Percentiles rank a stretch among this genome's conserved stretches.
Evolutionary conservation across 2,329 filamentous ascomycete species (phyloP).

Genomic region (Colletotrichum sp.): DNA sequence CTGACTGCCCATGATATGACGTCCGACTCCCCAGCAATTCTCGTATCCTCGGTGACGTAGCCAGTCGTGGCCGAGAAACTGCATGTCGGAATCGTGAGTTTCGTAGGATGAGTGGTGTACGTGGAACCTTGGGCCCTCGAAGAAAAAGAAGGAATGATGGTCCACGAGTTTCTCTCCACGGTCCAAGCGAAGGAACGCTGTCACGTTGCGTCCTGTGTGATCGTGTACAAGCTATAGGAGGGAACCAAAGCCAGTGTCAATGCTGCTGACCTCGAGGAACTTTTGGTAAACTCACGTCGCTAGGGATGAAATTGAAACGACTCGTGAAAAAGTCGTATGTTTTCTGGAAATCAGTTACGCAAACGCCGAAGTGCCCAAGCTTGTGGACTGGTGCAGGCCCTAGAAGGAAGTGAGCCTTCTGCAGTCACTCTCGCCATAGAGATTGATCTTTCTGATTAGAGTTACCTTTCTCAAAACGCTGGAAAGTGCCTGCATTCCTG

Average conservation of each 20-base stretch:
- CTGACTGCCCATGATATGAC: slow-evolving; percentile 73
- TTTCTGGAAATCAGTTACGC: slow-evolving; percentile 55
- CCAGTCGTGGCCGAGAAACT: slow-evolving; percentile 74
- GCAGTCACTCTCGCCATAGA: not conserved
- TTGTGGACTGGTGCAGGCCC: slow-evolving; percentile 55
- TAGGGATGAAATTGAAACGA: slow-evolving; percentile 57
- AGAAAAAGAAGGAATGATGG: slow-evolving; percentile 58
- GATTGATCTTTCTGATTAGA: not conserved
- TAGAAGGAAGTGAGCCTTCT: slow-evolving; percentile 15
- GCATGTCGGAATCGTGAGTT: slow-evolving; percentile 74
- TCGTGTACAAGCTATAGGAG: slow-evolving; percentile 21
- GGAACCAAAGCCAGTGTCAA: too few species aligned
- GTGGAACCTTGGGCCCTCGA: slow-evolving; percentile 51
- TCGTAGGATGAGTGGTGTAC: slow-evolving; percentile 76
- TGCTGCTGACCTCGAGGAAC: not conserved
- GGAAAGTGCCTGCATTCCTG: slow-evolving; percentile 48
- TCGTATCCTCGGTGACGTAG: slow-evolving; percentile 66
- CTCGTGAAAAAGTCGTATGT: slow-evolving; percentile 52
- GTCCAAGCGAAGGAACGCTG: slow-evolving; percentile 50
- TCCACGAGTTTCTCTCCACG: slow-evolving; percentile 50
- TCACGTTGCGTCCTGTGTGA: slow-evolving; percentile 38
- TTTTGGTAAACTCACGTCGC: slow-evolving; percentile 38
- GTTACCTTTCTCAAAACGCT: slow-evolving; percentile 46
- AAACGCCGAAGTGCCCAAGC: slow-evolving; percentile 60
- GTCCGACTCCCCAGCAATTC: slow-evolving; percentile 73